A percentile compares a stretch with the other conserved stretches of the same genome.
Evolutionary conservation across 2,329 filamentous ascomycete genomes (phyloP).

Genomic region (Alternaria ethzedia): DNA sequence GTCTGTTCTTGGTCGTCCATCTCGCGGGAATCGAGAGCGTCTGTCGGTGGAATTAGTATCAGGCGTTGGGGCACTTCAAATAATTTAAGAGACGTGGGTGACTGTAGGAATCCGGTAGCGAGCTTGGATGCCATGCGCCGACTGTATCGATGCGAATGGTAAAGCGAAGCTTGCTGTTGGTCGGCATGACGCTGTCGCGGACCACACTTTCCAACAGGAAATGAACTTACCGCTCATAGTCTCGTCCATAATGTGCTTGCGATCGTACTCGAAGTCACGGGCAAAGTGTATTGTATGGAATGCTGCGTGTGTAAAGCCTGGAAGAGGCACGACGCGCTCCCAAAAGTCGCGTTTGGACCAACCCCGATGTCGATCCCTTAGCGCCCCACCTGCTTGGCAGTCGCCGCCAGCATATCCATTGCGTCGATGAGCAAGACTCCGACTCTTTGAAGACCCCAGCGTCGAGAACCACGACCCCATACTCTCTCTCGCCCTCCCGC

Average conservation of each 20-base stretch:
- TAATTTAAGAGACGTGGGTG: background rate
- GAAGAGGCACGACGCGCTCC: conserved; percentile 19
- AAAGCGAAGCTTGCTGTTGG: background rate
- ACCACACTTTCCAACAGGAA: background rate
- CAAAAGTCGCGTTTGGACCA: conserved; percentile 24
- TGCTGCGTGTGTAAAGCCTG: conserved; percentile 4
- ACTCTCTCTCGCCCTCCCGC: conserved; percentile 30
- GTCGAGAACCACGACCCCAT: conserved; percentile 43
- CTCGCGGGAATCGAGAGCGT: conserved; percentile 49
- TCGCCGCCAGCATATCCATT: conserved; percentile 25
- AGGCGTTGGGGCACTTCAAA: too few relatives aligned
- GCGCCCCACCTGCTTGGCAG: conserved; percentile 22
- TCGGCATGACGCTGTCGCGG: background rate
- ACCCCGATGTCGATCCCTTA: conserved; percentile 8
- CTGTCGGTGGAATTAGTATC: conserved; percentile 36
- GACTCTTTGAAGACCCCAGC: conserved; percentile 50
- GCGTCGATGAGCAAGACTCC: conserved; percentile 16
- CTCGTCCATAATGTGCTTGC: conserved; percentile 41
- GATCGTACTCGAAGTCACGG: background rate
- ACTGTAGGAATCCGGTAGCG: background rate
- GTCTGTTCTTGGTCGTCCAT: conserved; percentile 74
- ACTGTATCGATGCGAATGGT: background rate
- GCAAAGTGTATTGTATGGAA: background rate
- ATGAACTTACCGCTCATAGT: conserved; percentile 45
- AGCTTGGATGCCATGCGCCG: background rate